phyloP scores from a whole-genome alignment of 805 yeast species.

The Kuraishia hungarica region DNA sequence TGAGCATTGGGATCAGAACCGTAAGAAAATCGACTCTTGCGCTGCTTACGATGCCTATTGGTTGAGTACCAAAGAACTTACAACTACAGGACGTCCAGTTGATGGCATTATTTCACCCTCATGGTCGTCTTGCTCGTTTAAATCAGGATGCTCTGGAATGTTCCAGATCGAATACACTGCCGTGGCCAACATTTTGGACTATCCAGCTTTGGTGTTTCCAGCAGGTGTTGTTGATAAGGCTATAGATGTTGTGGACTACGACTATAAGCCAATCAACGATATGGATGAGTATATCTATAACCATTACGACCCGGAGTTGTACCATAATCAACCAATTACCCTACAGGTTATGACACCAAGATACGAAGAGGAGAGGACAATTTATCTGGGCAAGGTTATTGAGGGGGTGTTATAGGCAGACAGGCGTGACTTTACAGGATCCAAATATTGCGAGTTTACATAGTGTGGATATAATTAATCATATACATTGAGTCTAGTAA shows the following conservation, averaged over 20 bases:
- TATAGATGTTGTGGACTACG: slow-evolving; percentile 22
- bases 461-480: too few relatives aligned
- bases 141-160: neutral
- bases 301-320: slow-evolving; percentile 18
- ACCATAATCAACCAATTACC: neutral
- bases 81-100: neutral
- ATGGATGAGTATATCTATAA: slow-evolving; percentile 34
- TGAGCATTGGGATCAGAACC: neutral
- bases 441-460: too few relatives aligned
- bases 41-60: neutral
- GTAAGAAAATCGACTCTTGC: neutral
- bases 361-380: neutral
- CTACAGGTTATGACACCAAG: neutral
- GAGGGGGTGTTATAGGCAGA: neutral
- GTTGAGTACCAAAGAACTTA: neutral
- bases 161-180: slow-evolving; percentile 30
- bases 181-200: slow-evolving; percentile 38
- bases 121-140: neutral
- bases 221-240: slow-evolving; percentile 40
- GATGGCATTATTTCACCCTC: neutral
- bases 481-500: too few relatives aligned
- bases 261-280: slow-evolving; percentile 23
- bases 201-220: slow-evolving; percentile 39
- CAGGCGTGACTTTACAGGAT: too few relatives aligned
- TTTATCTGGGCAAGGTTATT: neutral